Percentiles rank a stretch among this genome's conserved stretches.
Conservation (phyloP, 306 rosid genomes). For the Morella rubra region DNA sequence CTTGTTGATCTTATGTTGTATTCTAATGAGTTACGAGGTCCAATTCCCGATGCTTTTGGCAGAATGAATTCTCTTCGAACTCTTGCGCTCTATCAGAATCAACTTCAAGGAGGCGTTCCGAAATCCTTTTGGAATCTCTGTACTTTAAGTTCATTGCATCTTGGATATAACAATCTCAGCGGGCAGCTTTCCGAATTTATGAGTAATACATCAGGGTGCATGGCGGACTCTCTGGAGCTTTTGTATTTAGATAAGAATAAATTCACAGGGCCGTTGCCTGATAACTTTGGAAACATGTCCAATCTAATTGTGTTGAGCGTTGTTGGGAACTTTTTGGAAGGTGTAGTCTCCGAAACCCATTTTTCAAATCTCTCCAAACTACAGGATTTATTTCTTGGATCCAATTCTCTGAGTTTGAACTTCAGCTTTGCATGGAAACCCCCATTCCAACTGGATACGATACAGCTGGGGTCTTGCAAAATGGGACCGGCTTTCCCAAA, state of each 20-base stretch:
- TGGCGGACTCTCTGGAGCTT: conserved; percentile 5
- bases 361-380: background rate
- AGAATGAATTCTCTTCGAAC: conserved; percentile 13
- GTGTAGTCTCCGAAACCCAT: conserved; percentile 11
- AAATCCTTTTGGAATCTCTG: conserved; percentile 20
- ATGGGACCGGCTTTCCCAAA: conserved; percentile 19
- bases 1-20: background rate
- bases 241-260: conserved; percentile 4
- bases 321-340: conserved; percentile 1
- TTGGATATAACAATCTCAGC: background rate
- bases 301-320: background rate
- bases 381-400: too few relatives aligned
- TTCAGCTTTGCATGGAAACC: conserved; percentile 8
- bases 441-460: background rate
- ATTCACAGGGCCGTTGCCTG: background rate
- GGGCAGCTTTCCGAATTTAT: conserved; percentile 18
- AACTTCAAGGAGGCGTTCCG: conserved; percentile 18
- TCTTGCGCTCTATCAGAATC: conserved; percentile 10
- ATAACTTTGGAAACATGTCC: conserved; percentile 20
- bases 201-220: conserved; percentile 16
- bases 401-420: too few relatives aligned
- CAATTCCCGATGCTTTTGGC: conserved; percentile 26
- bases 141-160: background rate
- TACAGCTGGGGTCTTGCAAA: background rate
- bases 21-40: conserved; percentile 4